These are phyloP conservation scores for Corylus avellana DNA, from an alignment of 306 rosid genomes.

Conservation along the genomic window DNA sequence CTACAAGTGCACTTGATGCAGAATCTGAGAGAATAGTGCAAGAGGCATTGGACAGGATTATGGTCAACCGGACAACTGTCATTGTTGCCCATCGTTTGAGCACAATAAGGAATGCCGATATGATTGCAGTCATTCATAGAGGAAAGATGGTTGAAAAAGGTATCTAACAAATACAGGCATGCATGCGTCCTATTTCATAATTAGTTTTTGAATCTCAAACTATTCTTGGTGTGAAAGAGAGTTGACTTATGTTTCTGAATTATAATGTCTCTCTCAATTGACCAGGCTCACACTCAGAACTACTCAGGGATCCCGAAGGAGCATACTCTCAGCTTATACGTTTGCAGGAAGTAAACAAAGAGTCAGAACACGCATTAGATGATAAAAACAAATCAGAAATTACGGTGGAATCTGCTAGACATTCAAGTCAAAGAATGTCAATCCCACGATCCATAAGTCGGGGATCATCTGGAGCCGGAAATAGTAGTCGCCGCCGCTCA, in stretches of 20 bases:
- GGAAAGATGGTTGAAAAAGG: constrained; percentile 71
- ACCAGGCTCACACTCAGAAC: constrained; percentile 63
- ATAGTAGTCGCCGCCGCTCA: neutral
- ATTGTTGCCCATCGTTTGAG: constrained; percentile 76
- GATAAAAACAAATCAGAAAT: constrained; percentile 10
- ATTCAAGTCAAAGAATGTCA: constrained; percentile 26
- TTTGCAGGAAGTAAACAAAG: constrained; percentile 48
- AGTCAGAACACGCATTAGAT: constrained; percentile 1
- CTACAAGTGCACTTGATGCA: constrained; percentile 72
- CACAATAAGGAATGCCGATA: constrained; percentile 58
- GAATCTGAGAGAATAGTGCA: constrained; percentile 72
- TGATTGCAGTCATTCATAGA: constrained; percentile 62
- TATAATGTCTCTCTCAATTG: constrained; percentile 15
- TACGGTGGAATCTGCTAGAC: neutral
- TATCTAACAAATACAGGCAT: constrained; percentile 17
- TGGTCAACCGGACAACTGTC: constrained; percentile 63
- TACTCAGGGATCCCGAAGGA: constrained; percentile 57
- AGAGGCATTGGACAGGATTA: constrained; percentile 64
- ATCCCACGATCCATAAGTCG: constrained; percentile 23
- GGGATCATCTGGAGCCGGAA: constrained; percentile 21
- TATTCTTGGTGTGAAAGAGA: neutral
- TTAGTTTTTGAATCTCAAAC: neutral
- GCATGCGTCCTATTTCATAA: neutral
- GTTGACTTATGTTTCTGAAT: neutral
- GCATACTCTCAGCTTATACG: constrained; percentile 65